A percentile compares a stretch with the other conserved stretches of the same genome.
phyloP scores from a whole-genome alignment of 176 grass and related monocot genomes.

The Eleusine coracana region DNA sequence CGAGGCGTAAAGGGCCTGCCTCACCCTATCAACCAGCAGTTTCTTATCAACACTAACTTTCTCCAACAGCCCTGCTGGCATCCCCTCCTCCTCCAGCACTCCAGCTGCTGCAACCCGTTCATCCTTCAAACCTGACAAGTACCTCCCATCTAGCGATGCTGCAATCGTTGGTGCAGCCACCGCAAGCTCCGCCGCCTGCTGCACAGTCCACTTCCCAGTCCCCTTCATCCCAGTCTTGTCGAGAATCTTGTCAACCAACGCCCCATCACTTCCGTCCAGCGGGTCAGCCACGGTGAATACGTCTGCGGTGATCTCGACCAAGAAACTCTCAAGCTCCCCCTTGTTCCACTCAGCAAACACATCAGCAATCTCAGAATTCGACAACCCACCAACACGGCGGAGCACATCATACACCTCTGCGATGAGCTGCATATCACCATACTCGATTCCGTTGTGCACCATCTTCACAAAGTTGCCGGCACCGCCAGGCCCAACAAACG shows the following conservation, averaged over 20 bases:
- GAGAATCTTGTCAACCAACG: slow-evolving; percentile 80
- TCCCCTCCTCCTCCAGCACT: slow-evolving; percentile 73
- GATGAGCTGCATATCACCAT: slow-evolving; percentile 86
- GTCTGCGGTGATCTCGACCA: slow-evolving; percentile 77
- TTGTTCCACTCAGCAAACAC: slow-evolving; percentile 81
- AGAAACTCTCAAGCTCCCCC: slow-evolving; percentile 87
- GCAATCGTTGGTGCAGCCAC: slow-evolving; percentile 77
- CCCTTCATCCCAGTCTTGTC: slow-evolving; percentile 98
- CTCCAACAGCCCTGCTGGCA: slow-evolving; percentile 47
- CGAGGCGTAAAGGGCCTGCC: slow-evolving; percentile 75
- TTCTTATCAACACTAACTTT: slow-evolving; percentile 64
- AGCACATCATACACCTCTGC: slow-evolving; percentile 84
- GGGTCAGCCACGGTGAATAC: slow-evolving; percentile 72
- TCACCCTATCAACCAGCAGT: slow-evolving; percentile 64
- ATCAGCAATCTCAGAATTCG: slow-evolving; percentile 59
- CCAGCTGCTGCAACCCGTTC: slow-evolving; percentile 71
- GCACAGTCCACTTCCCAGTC: slow-evolving; percentile 92
- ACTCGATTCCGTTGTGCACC: slow-evolving; percentile 95
- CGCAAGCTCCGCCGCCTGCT: slow-evolving; percentile 80
- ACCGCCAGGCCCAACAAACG: slow-evolving; percentile 71
- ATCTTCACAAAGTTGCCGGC: slow-evolving; percentile 95
- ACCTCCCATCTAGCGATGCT: slow-evolving; percentile 60
- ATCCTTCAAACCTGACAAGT: slow-evolving; percentile 87
- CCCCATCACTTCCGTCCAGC: slow-evolving; percentile 18
- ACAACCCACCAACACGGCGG: slow-evolving; percentile 54